Percentiles rank a stretch among this genome's conserved stretches.
phyloP scores from a whole-genome alignment of 257 asterid species.

The Galeopsis tetrahit region DNA sequence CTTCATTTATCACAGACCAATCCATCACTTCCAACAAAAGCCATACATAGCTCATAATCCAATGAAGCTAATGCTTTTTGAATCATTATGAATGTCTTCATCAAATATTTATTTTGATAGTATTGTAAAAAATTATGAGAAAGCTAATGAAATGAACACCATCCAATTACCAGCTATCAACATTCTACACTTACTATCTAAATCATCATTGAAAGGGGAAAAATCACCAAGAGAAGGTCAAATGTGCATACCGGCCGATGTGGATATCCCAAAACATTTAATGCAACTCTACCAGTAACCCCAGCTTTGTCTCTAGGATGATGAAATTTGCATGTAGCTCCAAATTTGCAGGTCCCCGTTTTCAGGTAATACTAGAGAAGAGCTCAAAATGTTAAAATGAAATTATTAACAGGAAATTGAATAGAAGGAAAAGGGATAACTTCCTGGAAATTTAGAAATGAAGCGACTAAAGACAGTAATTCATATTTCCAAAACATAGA shows the following conservation, averaged over 20 bases:
- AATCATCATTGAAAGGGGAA: not conserved
- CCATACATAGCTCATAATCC: conserved; percentile 20
- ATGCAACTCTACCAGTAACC: conserved; percentile 78
- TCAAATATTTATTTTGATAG: not conserved
- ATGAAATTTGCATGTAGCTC: conserved; percentile 88
- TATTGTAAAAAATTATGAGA: conserved; percentile 9
- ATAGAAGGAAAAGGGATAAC: conserved; percentile 24
- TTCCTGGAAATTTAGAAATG: conserved; percentile 6
- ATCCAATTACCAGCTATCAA: conserved; percentile 9
- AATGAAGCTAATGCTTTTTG: conserved; percentile 6
- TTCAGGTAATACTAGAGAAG: conserved; percentile 74
- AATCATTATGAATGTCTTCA: conserved; percentile 23
- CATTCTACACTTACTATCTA: not conserved
- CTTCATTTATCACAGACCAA: conserved; percentile 15
- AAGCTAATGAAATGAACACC: conserved; percentile 27
- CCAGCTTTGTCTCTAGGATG: conserved; percentile 96
- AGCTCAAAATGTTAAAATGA: conserved; percentile 29
- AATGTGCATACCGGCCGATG: conserved; percentile 77
- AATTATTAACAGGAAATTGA: conserved; percentile 23
- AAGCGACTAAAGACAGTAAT: conserved; percentile 5
- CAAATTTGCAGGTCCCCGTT: conserved; percentile 96
- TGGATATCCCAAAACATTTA: conserved; percentile 91
- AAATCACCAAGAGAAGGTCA: conserved; percentile 19
- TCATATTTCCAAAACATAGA: not conserved
- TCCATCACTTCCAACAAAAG: conserved; percentile 22